These are phyloP conservation scores for Aristolochia californica DNA, from an alignment of 164 flowering plant species.

Conservation along the genomic window DNA sequence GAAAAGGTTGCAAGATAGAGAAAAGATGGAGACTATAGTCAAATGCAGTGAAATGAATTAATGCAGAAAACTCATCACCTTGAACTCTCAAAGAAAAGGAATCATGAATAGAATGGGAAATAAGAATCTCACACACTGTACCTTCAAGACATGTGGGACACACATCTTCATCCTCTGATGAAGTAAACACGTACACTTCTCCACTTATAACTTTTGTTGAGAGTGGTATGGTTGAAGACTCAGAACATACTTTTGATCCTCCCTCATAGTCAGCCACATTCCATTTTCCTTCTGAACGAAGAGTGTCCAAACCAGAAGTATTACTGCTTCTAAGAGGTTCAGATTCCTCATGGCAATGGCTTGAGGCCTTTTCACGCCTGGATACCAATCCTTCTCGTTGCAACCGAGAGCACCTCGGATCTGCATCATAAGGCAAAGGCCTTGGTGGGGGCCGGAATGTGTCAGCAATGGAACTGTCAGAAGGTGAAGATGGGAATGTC, in stretches of 20 bases:
- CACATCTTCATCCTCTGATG: slow-evolving; percentile 90
- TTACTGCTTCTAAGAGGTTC: slow-evolving; percentile 53
- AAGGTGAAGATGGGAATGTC: slow-evolving; percentile 22
- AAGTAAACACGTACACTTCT: slow-evolving; percentile 40
- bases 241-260: slow-evolving; percentile 42
- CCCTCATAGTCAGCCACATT: slow-evolving; percentile 44
- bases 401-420: slow-evolving; percentile 54
- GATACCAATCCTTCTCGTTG: slow-evolving; percentile 62
- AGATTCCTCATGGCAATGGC: slow-evolving; percentile 76
- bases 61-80: not conserved
- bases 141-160: slow-evolving; percentile 99
- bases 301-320: slow-evolving; percentile 34
- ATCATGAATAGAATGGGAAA: too few species aligned
- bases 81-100: not conserved
- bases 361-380: slow-evolving; percentile 80
- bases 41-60: too few species aligned
- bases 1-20: not conserved
- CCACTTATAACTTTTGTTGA: slow-evolving; percentile 30
- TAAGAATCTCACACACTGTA: slow-evolving; percentile 10
- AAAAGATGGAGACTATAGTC: not conserved
- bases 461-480: slow-evolving; percentile 53
- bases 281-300: slow-evolving; percentile 45
- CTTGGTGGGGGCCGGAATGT: slow-evolving; percentile 82
- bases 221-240: slow-evolving; percentile 40
- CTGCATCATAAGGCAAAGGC: slow-evolving; percentile 93